Conservation (phyloP, 1,284 basidiomycete genomes). For the Tilletia setariae region DNA sequence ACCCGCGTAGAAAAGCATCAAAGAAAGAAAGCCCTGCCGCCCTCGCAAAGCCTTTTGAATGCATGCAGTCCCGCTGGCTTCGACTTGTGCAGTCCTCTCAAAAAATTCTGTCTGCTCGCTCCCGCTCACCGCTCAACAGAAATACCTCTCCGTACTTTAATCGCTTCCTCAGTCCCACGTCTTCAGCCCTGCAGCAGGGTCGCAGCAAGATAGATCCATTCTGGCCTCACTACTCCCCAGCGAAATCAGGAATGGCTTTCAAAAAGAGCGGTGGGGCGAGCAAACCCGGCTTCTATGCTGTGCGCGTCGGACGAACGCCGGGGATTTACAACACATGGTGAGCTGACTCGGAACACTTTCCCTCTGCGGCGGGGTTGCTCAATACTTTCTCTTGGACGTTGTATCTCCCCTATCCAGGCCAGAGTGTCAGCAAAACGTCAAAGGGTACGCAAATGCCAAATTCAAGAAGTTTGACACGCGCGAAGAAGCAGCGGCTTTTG, state of each 20-base stretch:
- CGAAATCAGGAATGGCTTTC: neutral
- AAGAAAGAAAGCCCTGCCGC: too few relatives aligned
- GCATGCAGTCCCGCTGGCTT: slow-evolving; percentile 8
- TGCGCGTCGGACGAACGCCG: slow-evolving; percentile 35
- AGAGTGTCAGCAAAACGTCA: slow-evolving; percentile 64
- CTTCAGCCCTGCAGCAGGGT: too few relatives aligned
- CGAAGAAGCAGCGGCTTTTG: slow-evolving; percentile 58
- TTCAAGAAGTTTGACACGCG: slow-evolving; percentile 65
- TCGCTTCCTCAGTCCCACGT: too few relatives aligned
- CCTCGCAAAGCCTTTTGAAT: too few relatives aligned
- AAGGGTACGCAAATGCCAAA: slow-evolving; percentile 62
- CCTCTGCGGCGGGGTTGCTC: neutral
- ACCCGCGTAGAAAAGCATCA: too few relatives aligned
- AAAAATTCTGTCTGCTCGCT: too few relatives aligned
- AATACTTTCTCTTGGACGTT: neutral
- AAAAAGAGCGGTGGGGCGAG: slow-evolving; percentile 22
- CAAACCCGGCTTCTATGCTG: slow-evolving; percentile 36
- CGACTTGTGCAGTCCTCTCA: neutral
- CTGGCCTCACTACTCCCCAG: too few relatives aligned
- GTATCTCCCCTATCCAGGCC: slow-evolving; percentile 30
- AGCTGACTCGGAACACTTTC: neutral
- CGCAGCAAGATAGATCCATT: too few relatives aligned
- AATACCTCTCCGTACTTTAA: too few relatives aligned
- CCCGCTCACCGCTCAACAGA: too few relatives aligned
- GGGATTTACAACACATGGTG: slow-evolving; percentile 48